Conservation (phyloP, 2,329 filamentous ascomycete species). For the Samsoniella hepiali region DNA sequence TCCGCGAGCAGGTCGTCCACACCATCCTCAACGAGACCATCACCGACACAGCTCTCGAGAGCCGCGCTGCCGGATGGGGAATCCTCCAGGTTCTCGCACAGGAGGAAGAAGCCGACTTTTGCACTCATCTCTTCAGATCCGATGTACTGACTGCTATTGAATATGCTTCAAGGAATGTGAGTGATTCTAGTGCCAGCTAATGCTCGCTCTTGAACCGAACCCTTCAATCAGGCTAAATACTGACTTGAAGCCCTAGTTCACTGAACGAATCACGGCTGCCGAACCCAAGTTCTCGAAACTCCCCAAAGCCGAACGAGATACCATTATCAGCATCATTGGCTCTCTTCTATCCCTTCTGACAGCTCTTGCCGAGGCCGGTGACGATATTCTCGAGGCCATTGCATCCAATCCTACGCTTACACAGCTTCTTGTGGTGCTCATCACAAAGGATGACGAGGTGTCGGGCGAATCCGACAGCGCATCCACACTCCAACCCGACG, state of each 20-base stretch:
- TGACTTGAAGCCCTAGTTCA: constrained; percentile 33
- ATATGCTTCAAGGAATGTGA: constrained; percentile 52
- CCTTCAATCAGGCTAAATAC: not conserved
- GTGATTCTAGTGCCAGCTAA: constrained; percentile 22
- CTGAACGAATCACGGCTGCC: constrained; percentile 41
- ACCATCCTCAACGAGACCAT: constrained; percentile 62
- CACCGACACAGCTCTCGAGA: constrained; percentile 60
- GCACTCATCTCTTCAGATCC: constrained; percentile 60
- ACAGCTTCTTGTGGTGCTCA: constrained; percentile 53
- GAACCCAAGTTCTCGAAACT: constrained; percentile 44
- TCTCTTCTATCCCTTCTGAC: constrained; percentile 52
- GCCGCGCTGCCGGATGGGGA: constrained; percentile 64
- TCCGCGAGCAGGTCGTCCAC: constrained; percentile 64
- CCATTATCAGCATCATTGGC: constrained; percentile 52
- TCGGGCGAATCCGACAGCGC: constrained; percentile 43
- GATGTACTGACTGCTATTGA: constrained; percentile 61
- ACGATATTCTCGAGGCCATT: constrained; percentile 57
- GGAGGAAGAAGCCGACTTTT: constrained; percentile 65
- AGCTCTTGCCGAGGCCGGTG: constrained; percentile 55
- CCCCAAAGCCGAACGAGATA: constrained; percentile 50
- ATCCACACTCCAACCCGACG: constrained; percentile 41
- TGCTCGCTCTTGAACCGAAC: not conserved
- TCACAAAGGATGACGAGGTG: constrained; percentile 39
- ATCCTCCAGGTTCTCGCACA: constrained; percentile 59
- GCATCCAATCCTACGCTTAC: constrained; percentile 47